Percentiles rank a stretch among this genome's conserved stretches.
These are phyloP conservation scores for Rhododendron kiyosumense DNA, from an alignment of 148 eudicot species.

Conservation along the genomic window DNA sequence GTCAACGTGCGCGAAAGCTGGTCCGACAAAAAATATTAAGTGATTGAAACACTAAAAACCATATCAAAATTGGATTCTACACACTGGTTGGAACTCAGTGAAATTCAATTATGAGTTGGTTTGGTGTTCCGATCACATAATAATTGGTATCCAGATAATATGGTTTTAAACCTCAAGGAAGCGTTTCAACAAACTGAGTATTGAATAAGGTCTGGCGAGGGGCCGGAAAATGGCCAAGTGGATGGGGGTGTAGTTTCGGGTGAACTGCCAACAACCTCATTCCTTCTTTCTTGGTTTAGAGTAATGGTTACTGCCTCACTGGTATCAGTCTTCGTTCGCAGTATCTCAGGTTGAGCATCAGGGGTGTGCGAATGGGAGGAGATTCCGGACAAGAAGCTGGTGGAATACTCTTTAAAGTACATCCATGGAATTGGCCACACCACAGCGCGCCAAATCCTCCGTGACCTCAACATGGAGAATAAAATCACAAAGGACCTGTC, in stretches of 20 bases:
- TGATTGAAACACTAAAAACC: too few species aligned
- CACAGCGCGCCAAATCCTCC: constrained; percentile 42
- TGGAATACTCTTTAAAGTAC: constrained; percentile 52
- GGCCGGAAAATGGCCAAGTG: not conserved
- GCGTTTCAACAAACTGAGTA: not conserved
- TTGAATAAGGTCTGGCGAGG: not conserved
- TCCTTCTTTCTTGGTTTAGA: not conserved
- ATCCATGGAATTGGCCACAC: constrained; percentile 57
- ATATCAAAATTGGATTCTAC: too few species aligned
- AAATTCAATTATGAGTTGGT: not conserved
- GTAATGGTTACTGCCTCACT: not conserved
- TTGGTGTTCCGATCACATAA: not conserved
- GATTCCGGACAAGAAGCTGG: constrained; percentile 48
- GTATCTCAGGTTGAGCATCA: constrained; percentile 33
- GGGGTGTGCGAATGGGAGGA: constrained; percentile 61
- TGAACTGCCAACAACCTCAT: not conserved
- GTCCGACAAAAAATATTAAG: too few species aligned
- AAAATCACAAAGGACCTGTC: constrained; percentile 50
- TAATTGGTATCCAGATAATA: too few species aligned
- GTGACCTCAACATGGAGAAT: constrained; percentile 46
- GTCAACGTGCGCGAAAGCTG: too few species aligned
- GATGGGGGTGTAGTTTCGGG: not conserved
- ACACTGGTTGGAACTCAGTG: not conserved
- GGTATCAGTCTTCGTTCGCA: not conserved
- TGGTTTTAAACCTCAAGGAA: not conserved